phyloP scores from a whole-genome alignment of 2,329 filamentous ascomycete species.

The Aureobasidium melanogenum region DNA sequence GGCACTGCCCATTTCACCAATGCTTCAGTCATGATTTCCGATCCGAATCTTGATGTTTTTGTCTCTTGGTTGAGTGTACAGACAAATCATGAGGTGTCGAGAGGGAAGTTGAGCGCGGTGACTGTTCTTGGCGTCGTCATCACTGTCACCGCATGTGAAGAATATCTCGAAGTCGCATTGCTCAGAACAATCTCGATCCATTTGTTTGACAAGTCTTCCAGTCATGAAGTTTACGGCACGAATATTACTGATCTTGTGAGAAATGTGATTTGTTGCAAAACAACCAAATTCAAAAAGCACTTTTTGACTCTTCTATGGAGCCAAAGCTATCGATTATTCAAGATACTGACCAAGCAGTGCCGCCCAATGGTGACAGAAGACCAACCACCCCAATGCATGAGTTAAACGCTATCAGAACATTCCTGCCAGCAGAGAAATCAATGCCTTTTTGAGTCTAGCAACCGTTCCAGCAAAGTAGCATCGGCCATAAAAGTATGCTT shows the following conservation, averaged over 20 bases:
- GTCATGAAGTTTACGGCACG: not conserved
- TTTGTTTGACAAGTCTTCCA: not conserved
- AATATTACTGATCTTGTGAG: not conserved
- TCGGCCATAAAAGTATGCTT: not conserved
- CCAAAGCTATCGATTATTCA: not conserved
- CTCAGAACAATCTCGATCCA: not conserved
- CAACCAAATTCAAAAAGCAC: not conserved
- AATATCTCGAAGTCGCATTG: not conserved
- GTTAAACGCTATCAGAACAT: constrained; percentile 4
- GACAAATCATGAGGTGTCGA: not conserved
- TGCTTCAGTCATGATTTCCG: constrained; percentile 17
- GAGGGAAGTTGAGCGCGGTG: constrained; percentile 4
- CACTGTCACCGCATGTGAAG: not conserved
- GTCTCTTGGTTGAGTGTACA: not conserved
- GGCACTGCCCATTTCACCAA: constrained; percentile 48
- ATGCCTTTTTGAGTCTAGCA: constrained; percentile 2
- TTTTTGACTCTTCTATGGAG: not conserved
- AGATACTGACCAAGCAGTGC: not conserved
- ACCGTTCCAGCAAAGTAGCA: not conserved
- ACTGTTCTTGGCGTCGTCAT: constrained; percentile 7
- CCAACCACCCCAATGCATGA: constrained; percentile 1
- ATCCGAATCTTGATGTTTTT: not conserved
- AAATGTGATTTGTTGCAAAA: not conserved
- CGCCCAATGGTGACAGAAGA: not conserved
- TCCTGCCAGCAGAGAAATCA: not conserved